phyloP scores from a whole-genome alignment of 768 basidiomycete species.

The Favolaschia claudopus region DNA sequence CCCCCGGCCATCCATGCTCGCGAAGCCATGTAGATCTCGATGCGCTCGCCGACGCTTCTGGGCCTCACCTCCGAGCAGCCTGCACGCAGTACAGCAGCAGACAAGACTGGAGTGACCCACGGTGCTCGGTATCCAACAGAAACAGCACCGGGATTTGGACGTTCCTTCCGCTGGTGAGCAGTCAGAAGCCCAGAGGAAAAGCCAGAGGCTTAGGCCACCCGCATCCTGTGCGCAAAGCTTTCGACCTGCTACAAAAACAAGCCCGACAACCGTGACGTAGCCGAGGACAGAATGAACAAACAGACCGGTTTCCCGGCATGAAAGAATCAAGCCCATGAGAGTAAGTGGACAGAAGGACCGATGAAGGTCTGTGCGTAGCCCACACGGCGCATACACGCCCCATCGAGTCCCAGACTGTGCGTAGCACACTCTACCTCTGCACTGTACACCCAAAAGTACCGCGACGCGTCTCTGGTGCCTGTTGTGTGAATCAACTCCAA shows the following conservation, averaged over 20 bases:
- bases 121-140: conserved; percentile 21
- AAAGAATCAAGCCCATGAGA: conserved; percentile 22
- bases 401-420: conserved; percentile 11
- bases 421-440: conserved; percentile 8
- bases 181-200: conserved; percentile 24
- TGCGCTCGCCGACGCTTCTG: conserved; percentile 29
- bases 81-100: conserved; percentile 15
- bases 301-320: conserved; percentile 11
- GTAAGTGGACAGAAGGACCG: conserved; percentile 10
- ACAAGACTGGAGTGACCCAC: conserved; percentile 22
- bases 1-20: conserved; percentile 18
- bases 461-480: conserved; percentile 27
- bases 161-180: conserved; percentile 22
- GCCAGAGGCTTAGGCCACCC: conserved; percentile 22
- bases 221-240: conserved; percentile 15
- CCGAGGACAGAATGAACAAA: conserved; percentile 4
- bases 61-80: conserved; percentile 16
- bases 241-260: conserved; percentile 15
- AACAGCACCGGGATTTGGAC: conserved; percentile 25
- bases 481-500: conserved; percentile 9
- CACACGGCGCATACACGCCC: conserved; percentile 10
- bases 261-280: conserved; percentile 1
- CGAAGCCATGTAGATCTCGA: conserved; percentile 25
- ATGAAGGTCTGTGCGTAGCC: conserved; percentile 17
- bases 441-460: conserved; percentile 22